A percentile compares a stretch with the other conserved stretches of the same genome.
Evolutionary conservation across 2,329 filamentous ascomycete genomes (phyloP).

Genomic region (Fusarium caatingaense): DNA sequence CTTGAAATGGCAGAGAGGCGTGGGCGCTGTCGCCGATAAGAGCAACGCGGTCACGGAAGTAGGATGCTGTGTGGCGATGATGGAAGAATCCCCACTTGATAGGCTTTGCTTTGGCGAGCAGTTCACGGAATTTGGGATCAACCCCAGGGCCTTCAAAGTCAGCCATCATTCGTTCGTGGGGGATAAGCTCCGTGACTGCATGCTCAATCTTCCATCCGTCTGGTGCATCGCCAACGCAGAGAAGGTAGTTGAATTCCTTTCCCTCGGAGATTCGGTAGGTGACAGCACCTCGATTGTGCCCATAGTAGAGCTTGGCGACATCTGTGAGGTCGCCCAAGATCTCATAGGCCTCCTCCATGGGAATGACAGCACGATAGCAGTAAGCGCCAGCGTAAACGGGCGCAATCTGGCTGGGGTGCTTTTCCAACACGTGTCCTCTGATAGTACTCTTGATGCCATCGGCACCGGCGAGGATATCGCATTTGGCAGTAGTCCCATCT

Average conservation of each 20-base stretch:
- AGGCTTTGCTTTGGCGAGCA: background rate
- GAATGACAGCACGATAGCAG: slow-evolving; percentile 2
- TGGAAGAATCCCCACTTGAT: slow-evolving; percentile 4
- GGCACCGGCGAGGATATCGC: background rate
- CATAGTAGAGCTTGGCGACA: background rate
- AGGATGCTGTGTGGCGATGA: background rate
- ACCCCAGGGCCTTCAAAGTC: background rate
- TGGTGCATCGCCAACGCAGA: accelerated
- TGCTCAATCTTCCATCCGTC: background rate
- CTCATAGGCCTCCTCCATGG: background rate
- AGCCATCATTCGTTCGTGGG: background rate
- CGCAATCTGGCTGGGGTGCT: background rate
- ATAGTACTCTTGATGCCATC: background rate
- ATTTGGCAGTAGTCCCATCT: background rate
- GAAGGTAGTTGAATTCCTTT: background rate
- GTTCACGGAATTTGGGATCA: background rate
- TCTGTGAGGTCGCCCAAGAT: background rate
- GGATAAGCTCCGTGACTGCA: background rate
- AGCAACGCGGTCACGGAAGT: background rate
- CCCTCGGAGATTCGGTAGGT: background rate
- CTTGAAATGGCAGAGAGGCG: background rate
- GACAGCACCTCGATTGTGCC: background rate
- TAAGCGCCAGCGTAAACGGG: background rate
- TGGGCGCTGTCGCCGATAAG: background rate
- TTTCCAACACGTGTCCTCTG: background rate